Evolutionary conservation across 495 filamentous ascomycete genomes (phyloP).

Genomic region (Alectoria sarmentosa): DNA sequence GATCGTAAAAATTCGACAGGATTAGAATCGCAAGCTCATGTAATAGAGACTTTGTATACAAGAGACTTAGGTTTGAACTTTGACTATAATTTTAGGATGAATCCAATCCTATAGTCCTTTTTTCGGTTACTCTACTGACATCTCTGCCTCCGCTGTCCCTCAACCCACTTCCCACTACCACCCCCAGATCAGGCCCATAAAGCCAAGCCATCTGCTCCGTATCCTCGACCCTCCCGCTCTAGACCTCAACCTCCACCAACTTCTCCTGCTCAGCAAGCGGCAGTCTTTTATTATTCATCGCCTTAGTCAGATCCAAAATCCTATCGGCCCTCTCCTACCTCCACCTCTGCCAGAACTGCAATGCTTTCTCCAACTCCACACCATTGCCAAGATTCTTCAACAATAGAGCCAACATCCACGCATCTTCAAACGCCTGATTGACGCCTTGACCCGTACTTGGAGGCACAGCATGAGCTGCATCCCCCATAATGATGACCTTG

Average conservation of each 20-base stretch:
- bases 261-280: slow-evolving; percentile 17
- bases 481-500: slow-evolving; percentile 31
- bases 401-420: slow-evolving; percentile 24
- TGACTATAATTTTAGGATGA: too few species aligned
- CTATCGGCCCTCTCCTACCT: slow-evolving; percentile 31
- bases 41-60: too few species aligned
- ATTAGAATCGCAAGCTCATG: too few species aligned
- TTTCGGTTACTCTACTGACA: too few species aligned
- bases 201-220: slow-evolving; percentile 30
- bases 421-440: slow-evolving; percentile 39
- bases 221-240: slow-evolving; percentile 33
- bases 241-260: slow-evolving; percentile 21
- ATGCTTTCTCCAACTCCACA: slow-evolving; percentile 10
- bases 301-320: slow-evolving; percentile 29
- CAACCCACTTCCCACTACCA: slow-evolving; percentile 28
- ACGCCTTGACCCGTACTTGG: slow-evolving; percentile 40
- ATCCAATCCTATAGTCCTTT: too few species aligned
- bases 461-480: slow-evolving; percentile 35
- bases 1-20: too few species aligned
- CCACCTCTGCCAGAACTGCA: slow-evolving; percentile 32
- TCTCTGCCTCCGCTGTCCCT: neutral
- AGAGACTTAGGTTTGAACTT: too few species aligned
- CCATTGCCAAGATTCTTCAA: slow-evolving; percentile 9
- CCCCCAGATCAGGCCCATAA: slow-evolving; percentile 30
- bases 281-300: slow-evolving; percentile 34